A percentile compares a stretch with the other conserved stretches of the same genome.
Conservation (phyloP, 2,329 filamentous ascomycete genomes). For the Alternaria sp. region DNA sequence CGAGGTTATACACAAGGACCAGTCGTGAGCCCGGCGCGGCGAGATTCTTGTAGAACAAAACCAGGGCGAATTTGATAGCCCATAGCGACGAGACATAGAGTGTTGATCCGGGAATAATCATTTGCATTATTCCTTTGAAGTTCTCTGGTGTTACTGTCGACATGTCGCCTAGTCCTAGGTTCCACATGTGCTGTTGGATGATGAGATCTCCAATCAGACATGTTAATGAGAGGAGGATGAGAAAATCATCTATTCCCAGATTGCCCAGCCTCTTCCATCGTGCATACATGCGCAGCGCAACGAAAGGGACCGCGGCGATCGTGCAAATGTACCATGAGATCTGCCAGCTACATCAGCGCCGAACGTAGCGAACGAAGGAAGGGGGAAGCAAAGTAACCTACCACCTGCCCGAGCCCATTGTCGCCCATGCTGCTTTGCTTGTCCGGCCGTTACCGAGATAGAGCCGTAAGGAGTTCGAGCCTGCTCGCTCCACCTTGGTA, state of each 20-base stretch:
- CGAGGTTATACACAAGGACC: slow-evolving; percentile 51
- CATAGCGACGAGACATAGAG: slow-evolving; percentile 55
- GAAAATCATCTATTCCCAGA: slow-evolving; percentile 43
- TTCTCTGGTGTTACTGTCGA: slow-evolving; percentile 18
- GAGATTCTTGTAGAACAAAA: slow-evolving; percentile 55
- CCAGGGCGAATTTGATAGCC: slow-evolving; percentile 54
- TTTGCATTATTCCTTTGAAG: slow-evolving; percentile 38
- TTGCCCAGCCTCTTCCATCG: slow-evolving; percentile 40
- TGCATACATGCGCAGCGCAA: slow-evolving; percentile 39
- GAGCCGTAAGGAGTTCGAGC: slow-evolving; percentile 12
- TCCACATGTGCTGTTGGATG: slow-evolving; percentile 47
- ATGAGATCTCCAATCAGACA: slow-evolving; percentile 38
- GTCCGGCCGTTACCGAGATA: slow-evolving; percentile 7
- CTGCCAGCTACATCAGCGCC: slow-evolving; percentile 17
- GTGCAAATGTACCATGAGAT: slow-evolving; percentile 52
- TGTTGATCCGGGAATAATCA: slow-evolving; percentile 54
- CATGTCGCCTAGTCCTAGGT: slow-evolving; percentile 39
- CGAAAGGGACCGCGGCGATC: slow-evolving; percentile 36
- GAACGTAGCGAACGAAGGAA: not conserved
- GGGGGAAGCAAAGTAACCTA: slow-evolving; percentile 17
- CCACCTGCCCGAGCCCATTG: slow-evolving; percentile 33
- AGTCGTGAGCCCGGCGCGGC: slow-evolving; percentile 49
- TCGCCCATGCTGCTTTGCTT: slow-evolving; percentile 15
- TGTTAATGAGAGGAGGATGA: slow-evolving; percentile 40
- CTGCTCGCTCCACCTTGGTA: slow-evolving; percentile 3